Percentiles rank a stretch among this genome's conserved stretches.
Conservation (phyloP, 306 rosid genomes). For the Mimosa bimucronata region DNA sequence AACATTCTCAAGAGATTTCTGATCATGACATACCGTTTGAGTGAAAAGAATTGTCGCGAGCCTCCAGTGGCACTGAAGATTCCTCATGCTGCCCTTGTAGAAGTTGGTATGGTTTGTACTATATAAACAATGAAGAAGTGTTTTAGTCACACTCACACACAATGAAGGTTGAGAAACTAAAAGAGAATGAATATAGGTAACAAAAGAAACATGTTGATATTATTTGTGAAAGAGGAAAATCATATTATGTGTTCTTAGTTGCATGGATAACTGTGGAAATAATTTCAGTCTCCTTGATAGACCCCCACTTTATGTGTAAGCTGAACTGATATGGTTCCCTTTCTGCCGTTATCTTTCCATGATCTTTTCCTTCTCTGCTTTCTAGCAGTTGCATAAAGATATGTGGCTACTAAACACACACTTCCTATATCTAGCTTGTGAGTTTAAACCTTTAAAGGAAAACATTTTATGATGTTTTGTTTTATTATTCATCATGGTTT, state of each 20-base stretch:
- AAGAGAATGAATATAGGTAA: conserved; percentile 1
- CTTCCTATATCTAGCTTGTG: neutral
- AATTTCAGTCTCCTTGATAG: neutral
- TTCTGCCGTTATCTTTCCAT: neutral
- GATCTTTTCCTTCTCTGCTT: neutral
- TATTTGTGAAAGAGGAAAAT: conserved; percentile 2
- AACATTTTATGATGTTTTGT: neutral
- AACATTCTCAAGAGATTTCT: conserved; percentile 62
- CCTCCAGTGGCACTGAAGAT: conserved; percentile 68
- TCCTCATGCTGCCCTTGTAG: conserved; percentile 88
- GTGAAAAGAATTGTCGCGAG: conserved; percentile 69
- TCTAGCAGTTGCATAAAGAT: neutral
- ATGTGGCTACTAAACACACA: neutral
- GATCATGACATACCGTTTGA: conserved; percentile 57
- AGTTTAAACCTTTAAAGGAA: neutral
- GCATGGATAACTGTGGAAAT: neutral
- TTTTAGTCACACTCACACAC: neutral
- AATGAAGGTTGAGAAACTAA: neutral
- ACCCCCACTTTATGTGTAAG: neutral
- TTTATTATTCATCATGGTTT: neutral
- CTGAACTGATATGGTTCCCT: neutral
- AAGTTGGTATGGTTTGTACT: conserved; percentile 73
- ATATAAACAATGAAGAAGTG: conserved; percentile 37
- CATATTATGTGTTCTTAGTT: neutral
- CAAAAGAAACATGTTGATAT: neutral